phyloP scores from a whole-genome alignment of 2,329 filamentous ascomycete genomes.

The Coniochaeta pulveracea region DNA sequence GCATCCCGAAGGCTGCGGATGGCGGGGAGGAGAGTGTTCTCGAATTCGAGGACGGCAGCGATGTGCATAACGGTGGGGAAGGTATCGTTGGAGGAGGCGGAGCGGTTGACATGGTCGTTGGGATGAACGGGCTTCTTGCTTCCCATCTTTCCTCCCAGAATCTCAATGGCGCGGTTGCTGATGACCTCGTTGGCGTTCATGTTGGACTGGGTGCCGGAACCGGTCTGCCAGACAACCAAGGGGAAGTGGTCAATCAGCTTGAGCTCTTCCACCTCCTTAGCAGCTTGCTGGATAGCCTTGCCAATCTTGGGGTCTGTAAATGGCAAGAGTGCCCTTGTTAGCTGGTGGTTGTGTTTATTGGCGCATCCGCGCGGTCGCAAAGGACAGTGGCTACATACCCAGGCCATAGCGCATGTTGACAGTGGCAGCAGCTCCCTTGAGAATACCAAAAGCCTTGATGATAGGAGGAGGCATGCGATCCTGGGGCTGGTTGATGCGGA shows the following conservation, averaged over 20 bases:
- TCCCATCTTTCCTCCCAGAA: slow-evolving; percentile 86
- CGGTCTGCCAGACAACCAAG: slow-evolving; percentile 98
- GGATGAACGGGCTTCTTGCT: slow-evolving; percentile 98
- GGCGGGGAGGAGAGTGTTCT: slow-evolving; percentile 73
- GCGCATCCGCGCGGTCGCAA: no score
- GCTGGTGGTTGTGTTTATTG: slow-evolving; percentile 6
- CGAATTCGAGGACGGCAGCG: slow-evolving; percentile 86
- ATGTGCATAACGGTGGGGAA: slow-evolving; percentile 99
- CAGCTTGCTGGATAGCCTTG: slow-evolving; percentile 88
- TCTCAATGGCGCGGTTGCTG: slow-evolving; percentile 97
- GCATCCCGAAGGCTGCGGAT: slow-evolving; percentile 73
- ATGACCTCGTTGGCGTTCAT: slow-evolving; percentile 99
- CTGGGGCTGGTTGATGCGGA: slow-evolving; percentile 98
- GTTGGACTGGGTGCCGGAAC: slow-evolving; percentile 97
- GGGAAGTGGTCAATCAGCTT: slow-evolving; percentile 97
- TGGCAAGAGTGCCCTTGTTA: slow-evolving; percentile 6
- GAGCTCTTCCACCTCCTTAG: slow-evolving; percentile 81
- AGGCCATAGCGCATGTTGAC: slow-evolving; percentile 95
- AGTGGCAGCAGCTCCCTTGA: slow-evolving; percentile 91
- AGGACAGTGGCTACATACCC: slow-evolving; percentile 43
- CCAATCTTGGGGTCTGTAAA: slow-evolving; percentile 72
- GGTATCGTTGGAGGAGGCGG: slow-evolving; percentile 95
- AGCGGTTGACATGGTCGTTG: slow-evolving; percentile 99
- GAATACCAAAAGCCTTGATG: slow-evolving; percentile 85
- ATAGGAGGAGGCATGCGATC: slow-evolving; percentile 95